Conservation (phyloP, 2,329 filamentous ascomycete genomes). For the Domatiomyces catenatus region DNA sequence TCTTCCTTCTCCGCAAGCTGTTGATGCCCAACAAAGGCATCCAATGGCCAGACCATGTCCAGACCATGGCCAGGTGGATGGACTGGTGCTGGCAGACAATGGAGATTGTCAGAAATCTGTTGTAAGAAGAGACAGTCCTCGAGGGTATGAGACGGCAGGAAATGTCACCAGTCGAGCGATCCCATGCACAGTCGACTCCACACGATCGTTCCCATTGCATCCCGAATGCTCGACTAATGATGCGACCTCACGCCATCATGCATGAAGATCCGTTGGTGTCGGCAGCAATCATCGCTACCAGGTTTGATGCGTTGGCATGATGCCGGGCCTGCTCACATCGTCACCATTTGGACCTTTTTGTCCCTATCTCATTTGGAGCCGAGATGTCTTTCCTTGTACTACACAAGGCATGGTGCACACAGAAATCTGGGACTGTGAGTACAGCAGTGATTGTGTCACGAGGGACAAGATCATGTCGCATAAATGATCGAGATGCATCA, state of each 20-base stretch:
- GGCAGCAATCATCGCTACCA: not conserved
- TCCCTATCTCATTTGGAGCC: not conserved
- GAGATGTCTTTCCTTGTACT: not conserved
- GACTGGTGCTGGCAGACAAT: not conserved
- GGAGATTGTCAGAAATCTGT: not conserved
- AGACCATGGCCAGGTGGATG: not conserved
- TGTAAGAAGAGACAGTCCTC: not conserved
- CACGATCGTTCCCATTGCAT: not conserved
- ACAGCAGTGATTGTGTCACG: not conserved
- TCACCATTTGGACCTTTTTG: not conserved
- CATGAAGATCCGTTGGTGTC: not conserved
- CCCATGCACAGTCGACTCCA: not conserved
- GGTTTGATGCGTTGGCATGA: not conserved
- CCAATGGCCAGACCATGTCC: not conserved
- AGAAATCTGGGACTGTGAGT: not conserved
- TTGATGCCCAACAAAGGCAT: not conserved
- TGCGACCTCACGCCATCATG: not conserved
- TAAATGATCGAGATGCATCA: not conserved
- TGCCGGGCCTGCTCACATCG: not conserved
- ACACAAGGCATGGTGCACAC: not conserved
- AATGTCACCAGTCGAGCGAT: not conserved
- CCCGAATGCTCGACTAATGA: not conserved
- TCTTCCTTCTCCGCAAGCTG: not conserved
- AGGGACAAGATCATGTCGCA: constrained; percentile 1
- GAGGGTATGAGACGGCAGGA: not conserved